phyloP scores from a whole-genome alignment of 306 rosid species.

The Quercus variabilis region DNA sequence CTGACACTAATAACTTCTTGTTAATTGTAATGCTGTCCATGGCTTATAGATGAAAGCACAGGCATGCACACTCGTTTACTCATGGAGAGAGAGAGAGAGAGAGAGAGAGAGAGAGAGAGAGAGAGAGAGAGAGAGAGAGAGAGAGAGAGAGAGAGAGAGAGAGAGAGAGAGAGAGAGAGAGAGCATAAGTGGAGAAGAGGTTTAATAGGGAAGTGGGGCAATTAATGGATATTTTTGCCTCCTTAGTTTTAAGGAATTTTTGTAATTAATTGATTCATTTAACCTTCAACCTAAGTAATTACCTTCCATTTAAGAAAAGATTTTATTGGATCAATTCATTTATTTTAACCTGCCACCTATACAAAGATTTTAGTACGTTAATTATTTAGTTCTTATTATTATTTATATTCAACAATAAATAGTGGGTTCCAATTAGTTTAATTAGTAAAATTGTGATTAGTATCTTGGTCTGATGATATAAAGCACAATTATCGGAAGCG shows the following conservation, averaged over 20 bases:
- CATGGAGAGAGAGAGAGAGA: not conserved
- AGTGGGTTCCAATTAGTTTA: too few species aligned
- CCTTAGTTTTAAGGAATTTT: too few species aligned
- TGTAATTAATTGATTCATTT: too few species aligned
- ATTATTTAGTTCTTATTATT: too few species aligned
- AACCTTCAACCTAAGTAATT: too few species aligned
- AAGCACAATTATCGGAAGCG: fast-evolving
- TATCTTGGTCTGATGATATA: too few species aligned
- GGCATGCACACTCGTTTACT: not conserved
- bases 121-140: not conserved
- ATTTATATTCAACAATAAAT: too few species aligned
- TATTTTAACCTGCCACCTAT: too few species aligned
- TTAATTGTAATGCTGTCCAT: conserved; percentile 11
- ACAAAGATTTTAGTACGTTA: too few species aligned
- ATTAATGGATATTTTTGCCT: not conserved
- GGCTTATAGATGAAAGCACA: not conserved
- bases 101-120: conserved; percentile 2
- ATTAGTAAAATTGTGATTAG: fast-evolving
- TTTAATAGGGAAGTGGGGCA: not conserved
- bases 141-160: not conserved
- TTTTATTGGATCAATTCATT: too few species aligned
- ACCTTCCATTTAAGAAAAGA: too few species aligned
- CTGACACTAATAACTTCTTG: not conserved
- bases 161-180: conserved; percentile 2
- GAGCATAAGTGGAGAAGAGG: conserved; percentile 1